These are phyloP conservation scores for Craterostigma plantagineum DNA, from an alignment of 257 asterid genomes.

Conservation along the genomic window DNA sequence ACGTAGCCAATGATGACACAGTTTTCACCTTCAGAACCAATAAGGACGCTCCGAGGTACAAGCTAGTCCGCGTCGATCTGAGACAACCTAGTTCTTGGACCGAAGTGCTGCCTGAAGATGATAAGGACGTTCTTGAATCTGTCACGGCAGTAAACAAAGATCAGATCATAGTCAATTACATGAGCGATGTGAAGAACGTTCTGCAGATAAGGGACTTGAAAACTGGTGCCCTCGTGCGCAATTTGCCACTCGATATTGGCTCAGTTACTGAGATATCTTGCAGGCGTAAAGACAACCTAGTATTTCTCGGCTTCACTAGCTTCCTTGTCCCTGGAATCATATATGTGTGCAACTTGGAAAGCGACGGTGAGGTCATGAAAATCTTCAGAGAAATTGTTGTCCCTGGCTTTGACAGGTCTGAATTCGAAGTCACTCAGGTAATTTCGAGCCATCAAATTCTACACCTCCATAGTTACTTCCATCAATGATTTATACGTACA, in stretches of 20 bases:
- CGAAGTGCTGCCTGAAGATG: slow-evolving; percentile 50
- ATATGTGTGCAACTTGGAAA: slow-evolving; percentile 49
- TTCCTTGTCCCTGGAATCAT: slow-evolving; percentile 75
- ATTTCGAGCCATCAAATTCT: not conserved
- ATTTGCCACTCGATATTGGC: slow-evolving; percentile 72
- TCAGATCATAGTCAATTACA: slow-evolving; percentile 49
- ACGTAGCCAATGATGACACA: slow-evolving; percentile 66
- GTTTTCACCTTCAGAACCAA: slow-evolving; percentile 67
- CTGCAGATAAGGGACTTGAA: slow-evolving; percentile 72
- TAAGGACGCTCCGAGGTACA: slow-evolving; percentile 81
- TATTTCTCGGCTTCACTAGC: slow-evolving; percentile 66
- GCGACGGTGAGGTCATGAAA: slow-evolving; percentile 33
- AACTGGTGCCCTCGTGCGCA: slow-evolving; percentile 53
- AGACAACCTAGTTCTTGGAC: slow-evolving; percentile 55
- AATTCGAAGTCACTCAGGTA: slow-evolving; percentile 70
- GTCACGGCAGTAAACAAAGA: slow-evolving; percentile 58
- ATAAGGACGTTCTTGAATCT: slow-evolving; percentile 77
- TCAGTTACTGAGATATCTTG: slow-evolving; percentile 50
- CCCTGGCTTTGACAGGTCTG: slow-evolving; percentile 65
- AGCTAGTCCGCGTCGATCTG: slow-evolving; percentile 57
- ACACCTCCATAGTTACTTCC: not conserved
- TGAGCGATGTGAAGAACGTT: slow-evolving; percentile 77
- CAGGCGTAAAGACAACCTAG: slow-evolving; percentile 39
- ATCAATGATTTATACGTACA: not conserved
- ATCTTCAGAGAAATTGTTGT: slow-evolving; percentile 59